These are phyloP conservation scores for Daldinia eschscholtzii DNA, from an alignment of 2,329 filamentous ascomycete species.

Conservation along the genomic window DNA sequence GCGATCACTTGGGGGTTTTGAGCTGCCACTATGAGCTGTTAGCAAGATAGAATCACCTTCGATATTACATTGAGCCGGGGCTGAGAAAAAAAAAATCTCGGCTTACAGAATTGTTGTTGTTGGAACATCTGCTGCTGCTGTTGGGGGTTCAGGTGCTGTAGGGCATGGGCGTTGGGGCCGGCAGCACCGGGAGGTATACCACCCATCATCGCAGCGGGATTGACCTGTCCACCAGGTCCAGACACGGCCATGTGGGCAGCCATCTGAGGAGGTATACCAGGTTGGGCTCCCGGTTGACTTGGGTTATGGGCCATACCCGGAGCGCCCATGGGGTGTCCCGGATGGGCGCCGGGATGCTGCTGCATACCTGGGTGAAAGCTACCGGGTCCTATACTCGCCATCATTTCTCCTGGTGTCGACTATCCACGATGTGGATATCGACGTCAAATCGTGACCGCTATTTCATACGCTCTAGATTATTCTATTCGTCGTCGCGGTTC, in stretches of 20 bases:
- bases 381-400: conserved; percentile 75
- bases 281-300: conserved; percentile 76
- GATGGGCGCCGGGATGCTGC: conserved; percentile 75
- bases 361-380: conserved; percentile 78
- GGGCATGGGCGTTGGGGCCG: conserved; percentile 74
- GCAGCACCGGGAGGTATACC: conserved; percentile 77
- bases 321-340: conserved; percentile 71
- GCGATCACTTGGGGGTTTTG: conserved; percentile 53
- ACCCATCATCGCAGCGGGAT: conserved; percentile 79
- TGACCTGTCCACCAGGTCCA: conserved; percentile 78
- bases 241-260: conserved; percentile 77
- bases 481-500: conserved; percentile 31
- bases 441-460: conserved; percentile 60
- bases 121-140: conserved; percentile 64
- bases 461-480: conserved; percentile 59
- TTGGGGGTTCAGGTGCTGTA: conserved; percentile 78
- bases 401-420: conserved; percentile 69
- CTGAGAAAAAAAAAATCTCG: not conserved
- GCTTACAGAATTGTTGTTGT: conserved; percentile 57
- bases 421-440: conserved; percentile 73
- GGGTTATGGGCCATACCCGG: conserved; percentile 75
- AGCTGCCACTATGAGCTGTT: conserved; percentile 39
- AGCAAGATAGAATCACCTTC: conserved; percentile 17
- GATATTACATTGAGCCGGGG: not conserved
- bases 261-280: conserved; percentile 76